Percentiles rank a stretch among this genome's conserved stretches.
Evolutionary conservation across 306 rosid genomes (phyloP).

Genomic region (Luffa aegyptiaca): DNA sequence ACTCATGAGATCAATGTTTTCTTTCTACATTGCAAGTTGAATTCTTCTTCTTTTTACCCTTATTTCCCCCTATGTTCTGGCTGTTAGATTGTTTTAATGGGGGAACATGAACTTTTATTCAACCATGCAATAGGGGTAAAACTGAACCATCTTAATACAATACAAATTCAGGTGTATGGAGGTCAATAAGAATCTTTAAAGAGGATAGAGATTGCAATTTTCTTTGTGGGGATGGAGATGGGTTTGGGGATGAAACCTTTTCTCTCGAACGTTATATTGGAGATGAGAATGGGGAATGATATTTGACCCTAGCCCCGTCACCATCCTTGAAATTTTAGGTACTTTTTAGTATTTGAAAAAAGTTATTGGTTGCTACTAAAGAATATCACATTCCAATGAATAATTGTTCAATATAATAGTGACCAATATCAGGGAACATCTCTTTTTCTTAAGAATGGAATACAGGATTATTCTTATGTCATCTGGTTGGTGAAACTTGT

Average conservation of each 20-base stretch:
- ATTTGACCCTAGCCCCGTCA: neutral
- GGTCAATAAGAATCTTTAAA: neutral
- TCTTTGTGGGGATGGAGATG: neutral
- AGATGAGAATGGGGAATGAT: neutral
- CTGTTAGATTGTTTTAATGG: neutral
- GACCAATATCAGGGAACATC: neutral
- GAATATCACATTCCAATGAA: neutral
- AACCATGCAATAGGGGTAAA: neutral
- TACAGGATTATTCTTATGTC: no score
- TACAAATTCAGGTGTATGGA: neutral
- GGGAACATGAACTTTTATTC: neutral
- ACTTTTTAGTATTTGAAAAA: neutral
- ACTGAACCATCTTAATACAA: neutral
- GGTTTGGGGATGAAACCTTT: neutral
- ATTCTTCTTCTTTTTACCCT: neutral
- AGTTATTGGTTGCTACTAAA: neutral
- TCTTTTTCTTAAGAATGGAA: no score
- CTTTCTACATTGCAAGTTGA: neutral
- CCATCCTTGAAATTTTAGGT: neutral
- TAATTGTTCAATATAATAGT: neutral
- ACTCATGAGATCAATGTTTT: slow-evolving; percentile 1
- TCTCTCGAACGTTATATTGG: neutral
- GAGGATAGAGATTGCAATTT: neutral
- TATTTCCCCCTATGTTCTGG: neutral
- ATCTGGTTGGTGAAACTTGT: neutral